A percentile compares a stretch with the other conserved stretches of the same genome.
phyloP scores from a whole-genome alignment of 306 rosid genomes.

The Spatholobus suberectus region DNA sequence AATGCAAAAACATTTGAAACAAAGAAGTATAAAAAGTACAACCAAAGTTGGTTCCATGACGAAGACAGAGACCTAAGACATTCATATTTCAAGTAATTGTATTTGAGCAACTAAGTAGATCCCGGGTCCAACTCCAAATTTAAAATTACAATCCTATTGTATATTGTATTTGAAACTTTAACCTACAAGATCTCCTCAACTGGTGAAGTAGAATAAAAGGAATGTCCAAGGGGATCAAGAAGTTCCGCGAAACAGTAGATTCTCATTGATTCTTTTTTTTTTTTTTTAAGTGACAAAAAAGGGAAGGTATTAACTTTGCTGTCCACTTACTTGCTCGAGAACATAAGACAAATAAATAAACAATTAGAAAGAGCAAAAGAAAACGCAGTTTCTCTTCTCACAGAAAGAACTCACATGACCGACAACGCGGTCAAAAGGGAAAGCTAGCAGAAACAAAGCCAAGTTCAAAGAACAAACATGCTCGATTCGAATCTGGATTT shows the following conservation, averaged over 20 bases:
- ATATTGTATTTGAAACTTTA: conserved; percentile 19
- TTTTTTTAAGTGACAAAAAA: neutral
- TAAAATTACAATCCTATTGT: neutral
- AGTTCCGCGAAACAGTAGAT: conserved; percentile 11
- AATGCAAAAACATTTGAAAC: neutral
- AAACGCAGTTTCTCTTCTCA: conserved; percentile 27
- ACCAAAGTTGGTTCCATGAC: neutral
- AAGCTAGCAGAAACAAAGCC: neutral
- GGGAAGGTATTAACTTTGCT: neutral
- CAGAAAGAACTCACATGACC: conserved; percentile 43
- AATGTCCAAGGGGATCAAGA: conserved; percentile 27
- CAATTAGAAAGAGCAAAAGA: neutral
- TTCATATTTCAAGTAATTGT: conserved; percentile 11
- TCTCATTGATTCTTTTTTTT: conserved; percentile 3
- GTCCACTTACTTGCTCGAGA: conserved; percentile 2
- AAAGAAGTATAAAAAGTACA: neutral
- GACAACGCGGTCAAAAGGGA: conserved; percentile 33
- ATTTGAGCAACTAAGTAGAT: neutral
- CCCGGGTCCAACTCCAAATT: neutral
- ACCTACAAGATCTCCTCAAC: conserved; percentile 15
- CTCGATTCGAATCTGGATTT: conserved; percentile 41
- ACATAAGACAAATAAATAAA: neutral
- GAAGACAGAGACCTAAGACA: neutral
- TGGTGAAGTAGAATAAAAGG: conserved; percentile 30
- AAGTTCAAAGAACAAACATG: conserved; percentile 39